Percentiles rank a stretch among this genome's conserved stretches.
These are phyloP conservation scores for Colletotrichum sojae DNA, from an alignment of 2,329 filamentous ascomycete genomes.

Conservation along the genomic window DNA sequence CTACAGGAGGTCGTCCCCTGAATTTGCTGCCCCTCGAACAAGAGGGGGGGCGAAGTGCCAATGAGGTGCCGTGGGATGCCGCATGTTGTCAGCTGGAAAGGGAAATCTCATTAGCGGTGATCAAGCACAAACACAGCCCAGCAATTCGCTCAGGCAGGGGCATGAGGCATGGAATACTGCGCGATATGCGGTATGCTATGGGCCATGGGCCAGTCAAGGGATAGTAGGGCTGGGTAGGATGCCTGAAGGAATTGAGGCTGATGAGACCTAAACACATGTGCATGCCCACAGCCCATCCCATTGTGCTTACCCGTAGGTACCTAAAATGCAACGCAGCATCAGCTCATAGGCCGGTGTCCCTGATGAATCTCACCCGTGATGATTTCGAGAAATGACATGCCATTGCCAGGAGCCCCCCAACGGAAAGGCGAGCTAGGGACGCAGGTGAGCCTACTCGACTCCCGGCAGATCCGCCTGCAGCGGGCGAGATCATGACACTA, in stretches of 20 bases:
- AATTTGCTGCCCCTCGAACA: slow-evolving; percentile 22
- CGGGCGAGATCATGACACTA: neutral
- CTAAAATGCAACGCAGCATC: no score
- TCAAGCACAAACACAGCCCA: slow-evolving; percentile 15
- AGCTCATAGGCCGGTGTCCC: no score
- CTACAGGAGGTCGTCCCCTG: slow-evolving; percentile 26
- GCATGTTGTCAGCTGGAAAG: neutral
- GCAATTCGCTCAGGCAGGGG: neutral
- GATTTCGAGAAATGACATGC: slow-evolving; percentile 8
- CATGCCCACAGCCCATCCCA: no score
- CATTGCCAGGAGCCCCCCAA: slow-evolving; percentile 25
- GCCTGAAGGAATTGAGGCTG: no score
- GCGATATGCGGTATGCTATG: no score
- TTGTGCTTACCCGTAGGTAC: no score
- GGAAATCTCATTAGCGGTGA: neutral
- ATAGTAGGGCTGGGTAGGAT: no score
- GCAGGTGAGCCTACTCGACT: slow-evolving; percentile 29
- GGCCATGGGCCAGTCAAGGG: no score
- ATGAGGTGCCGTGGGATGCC: neutral
- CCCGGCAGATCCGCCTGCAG: slow-evolving; percentile 37
- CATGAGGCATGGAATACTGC: neutral
- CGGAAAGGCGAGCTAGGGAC: slow-evolving; percentile 9
- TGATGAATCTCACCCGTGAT: slow-evolving; percentile 11
- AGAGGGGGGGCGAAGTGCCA: neutral
- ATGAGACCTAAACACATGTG: no score